Evolutionary conservation across 1,139 yeast genomes (phyloP), one percentile per base, ranked within the genome.

Genomic region (Taiozyma sp.): DNA sequence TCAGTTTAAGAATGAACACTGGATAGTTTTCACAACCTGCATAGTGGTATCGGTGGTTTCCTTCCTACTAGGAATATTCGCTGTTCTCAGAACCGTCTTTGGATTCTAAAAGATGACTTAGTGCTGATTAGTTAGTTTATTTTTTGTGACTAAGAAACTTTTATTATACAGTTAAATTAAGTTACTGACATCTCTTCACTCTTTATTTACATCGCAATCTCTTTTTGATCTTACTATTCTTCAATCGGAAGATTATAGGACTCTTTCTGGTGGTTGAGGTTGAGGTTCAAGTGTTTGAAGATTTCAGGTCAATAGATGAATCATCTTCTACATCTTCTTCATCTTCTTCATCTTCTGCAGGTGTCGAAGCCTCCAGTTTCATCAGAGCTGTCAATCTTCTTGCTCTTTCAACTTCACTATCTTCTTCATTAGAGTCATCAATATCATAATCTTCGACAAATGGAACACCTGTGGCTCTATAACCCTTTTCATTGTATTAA

Each of bases 391-490:
- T 24, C 16, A 40, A 27, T 40, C 30, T 40, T 40, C 43, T 40
- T 40, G 43, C 28, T 14, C 43, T 40, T 40, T 40, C 43, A 40
- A 40, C 19, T 22, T 22, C 30, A 23, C 12, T 40, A 10, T 40
- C 43, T 40, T 39, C 42, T 23, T 39, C 42, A 19, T 39, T 28
- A 9, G 24, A 19, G 4, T 39, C 42, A 19, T 22, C 27, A 24
- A 7, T 14, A 6, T 22, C 42, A 48, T 57, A 56, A 10, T 53
- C 49, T 38, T 56, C 54, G 10, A 55, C 54, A n/a, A 34, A 38
- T 8, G 28, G n/a, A 16, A 24, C 24, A 41, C 43, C 42, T 41
- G 22, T 22, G 6, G 43, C 51, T n/a, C 24, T 46, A 5, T 51
- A 54, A 28, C 24, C 39, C 13, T 52, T 46, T 24, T 49, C 54